Evolutionary conservation across 2,329 filamentous ascomycete species (phyloP).

Genomic region (Cladorrhinum sp.): DNA sequence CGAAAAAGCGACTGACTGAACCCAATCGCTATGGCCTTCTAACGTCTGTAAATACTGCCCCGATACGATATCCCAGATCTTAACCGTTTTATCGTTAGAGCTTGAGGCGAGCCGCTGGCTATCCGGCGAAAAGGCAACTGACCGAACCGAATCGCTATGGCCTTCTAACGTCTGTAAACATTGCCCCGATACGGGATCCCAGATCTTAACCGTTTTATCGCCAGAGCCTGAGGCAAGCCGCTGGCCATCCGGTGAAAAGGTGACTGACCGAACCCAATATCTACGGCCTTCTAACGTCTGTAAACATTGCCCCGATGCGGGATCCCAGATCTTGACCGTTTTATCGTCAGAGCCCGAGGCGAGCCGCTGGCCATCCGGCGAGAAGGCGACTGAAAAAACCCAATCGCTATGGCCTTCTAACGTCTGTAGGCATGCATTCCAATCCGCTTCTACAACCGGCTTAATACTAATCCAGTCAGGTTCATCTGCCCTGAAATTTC

Average conservation of each 20-base stretch:
- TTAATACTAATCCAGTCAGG: conserved; percentile 19
- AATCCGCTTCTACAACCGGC: conserved; percentile 4
- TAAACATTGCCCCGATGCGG: neutral
- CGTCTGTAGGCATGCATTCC: conserved; percentile 18
- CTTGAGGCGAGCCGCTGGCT: too few relatives aligned
- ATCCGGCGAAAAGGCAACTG: too few relatives aligned
- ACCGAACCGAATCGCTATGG: too few relatives aligned
- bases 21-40: too few relatives aligned
- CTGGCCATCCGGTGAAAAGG: neutral
- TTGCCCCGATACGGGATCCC: conserved; percentile 6
- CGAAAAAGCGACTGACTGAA: too few relatives aligned
- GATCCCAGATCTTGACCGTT: conserved; percentile 10
- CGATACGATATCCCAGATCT: too few relatives aligned
- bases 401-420: conserved; percentile 20
- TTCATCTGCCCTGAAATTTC: conserved; percentile 18
- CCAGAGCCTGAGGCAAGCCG: neutral
- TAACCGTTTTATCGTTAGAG: too few relatives aligned
- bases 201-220: neutral
- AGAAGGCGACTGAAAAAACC: conserved; percentile 9
- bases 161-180: conserved; percentile 3
- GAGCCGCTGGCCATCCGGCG: conserved; percentile 2
- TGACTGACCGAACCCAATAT: too few relatives aligned
- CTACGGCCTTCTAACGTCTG: neutral
- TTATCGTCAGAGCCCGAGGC: conserved; percentile 2
- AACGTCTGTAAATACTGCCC: too few relatives aligned